phyloP scores from a whole-genome alignment of 805 yeast genomes.

The Ogataea glucozyma region DNA sequence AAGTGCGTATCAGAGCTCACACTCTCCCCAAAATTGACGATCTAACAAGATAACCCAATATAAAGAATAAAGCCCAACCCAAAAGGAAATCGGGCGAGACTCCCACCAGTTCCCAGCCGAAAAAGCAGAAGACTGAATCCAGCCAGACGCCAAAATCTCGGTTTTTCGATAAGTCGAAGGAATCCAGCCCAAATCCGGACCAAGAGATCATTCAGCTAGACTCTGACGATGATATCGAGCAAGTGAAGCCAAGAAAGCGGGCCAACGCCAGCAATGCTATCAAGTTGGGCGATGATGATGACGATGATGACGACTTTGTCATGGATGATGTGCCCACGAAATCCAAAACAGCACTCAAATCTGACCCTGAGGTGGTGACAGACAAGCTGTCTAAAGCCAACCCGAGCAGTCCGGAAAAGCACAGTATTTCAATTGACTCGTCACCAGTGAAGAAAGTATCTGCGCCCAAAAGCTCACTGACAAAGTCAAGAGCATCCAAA shows the following conservation, averaged over 20 bases:
- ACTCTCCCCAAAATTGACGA: too few species aligned
- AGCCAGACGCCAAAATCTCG: neutral
- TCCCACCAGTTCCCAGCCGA: neutral
- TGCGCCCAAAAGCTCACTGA: neutral
- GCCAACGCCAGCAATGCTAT: neutral
- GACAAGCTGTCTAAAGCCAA: neutral
- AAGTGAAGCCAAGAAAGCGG: neutral
- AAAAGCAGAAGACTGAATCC: constrained; percentile 11
- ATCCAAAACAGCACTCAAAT: neutral
- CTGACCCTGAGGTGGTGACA: constrained; percentile 6
- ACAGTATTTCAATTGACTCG: neutral
- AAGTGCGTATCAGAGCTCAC: constrained; percentile 16
- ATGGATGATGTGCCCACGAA: neutral
- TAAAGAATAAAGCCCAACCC: constrained; percentile 8
- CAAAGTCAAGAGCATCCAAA: neutral
- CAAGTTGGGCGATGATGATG: constrained; percentile 9
- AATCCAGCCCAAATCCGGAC: neutral
- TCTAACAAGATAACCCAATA: too few species aligned
- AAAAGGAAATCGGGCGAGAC: constrained; percentile 7
- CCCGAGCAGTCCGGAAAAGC: constrained; percentile 7
- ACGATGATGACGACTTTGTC: constrained; percentile 4
- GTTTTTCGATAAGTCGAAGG: constrained; percentile 1
- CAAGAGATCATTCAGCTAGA: constrained; percentile 12
- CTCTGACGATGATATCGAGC: constrained; percentile 14
- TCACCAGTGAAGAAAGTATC: constrained; percentile 1